Evolutionary conservation across 2,329 filamentous ascomycete species (phyloP), one percentile per base, ranked within the genome.

Genomic region (Sarocladiaceae sp.): DNA sequence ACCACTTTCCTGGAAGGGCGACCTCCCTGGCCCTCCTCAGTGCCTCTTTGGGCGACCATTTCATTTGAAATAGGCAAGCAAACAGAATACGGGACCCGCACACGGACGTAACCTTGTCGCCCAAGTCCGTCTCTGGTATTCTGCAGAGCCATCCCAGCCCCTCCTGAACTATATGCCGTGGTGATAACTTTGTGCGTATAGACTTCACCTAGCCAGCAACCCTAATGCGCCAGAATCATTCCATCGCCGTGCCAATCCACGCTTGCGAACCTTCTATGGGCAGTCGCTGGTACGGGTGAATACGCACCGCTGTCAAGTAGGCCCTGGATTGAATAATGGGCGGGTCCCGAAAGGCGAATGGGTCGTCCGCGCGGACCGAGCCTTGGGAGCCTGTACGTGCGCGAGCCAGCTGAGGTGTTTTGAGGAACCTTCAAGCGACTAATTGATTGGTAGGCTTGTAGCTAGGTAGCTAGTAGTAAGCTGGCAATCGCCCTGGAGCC

Each of bases 361-460:
- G 40, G 23, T 20, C 40, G n/a, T 44, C 40, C 40, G 40, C 23
- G 40, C 40, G 40, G 40, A 44, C 40, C 40, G 40, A n/a, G 5
- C 40, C 40, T 44, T 44, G 12, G 20, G 23, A n/a, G n/a, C n/a
- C n/a, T n/a, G n/a, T n/a, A 26, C 40, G 22, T 22, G 17, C 20
- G 22, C 23, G 23, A 44, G 40, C 18, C 37, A 28, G 40, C 40
- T 44, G 40, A 44, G 17, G 17, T 6, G 11, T 26, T 44, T 26
- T 44, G 20, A 36, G 33, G 33, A 17, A 36, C 33, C 18, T 36
- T 36, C 18, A 6, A 17, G 33, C 33, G 12, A 17, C 33, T 10
- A 36, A 17, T n/a, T 36, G 15, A 10, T 5, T n/a, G n/a, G n/a
- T n/a, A n/a, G n/a, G n/a, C n/a, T n/a, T n/a, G n/a, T n/a, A n/a